A percentile compares a stretch with the other conserved stretches of the same genome.
Evolutionary conservation across 176 grass and related monocot genomes (phyloP).

Genomic region (Musa schizocarpa): DNA sequence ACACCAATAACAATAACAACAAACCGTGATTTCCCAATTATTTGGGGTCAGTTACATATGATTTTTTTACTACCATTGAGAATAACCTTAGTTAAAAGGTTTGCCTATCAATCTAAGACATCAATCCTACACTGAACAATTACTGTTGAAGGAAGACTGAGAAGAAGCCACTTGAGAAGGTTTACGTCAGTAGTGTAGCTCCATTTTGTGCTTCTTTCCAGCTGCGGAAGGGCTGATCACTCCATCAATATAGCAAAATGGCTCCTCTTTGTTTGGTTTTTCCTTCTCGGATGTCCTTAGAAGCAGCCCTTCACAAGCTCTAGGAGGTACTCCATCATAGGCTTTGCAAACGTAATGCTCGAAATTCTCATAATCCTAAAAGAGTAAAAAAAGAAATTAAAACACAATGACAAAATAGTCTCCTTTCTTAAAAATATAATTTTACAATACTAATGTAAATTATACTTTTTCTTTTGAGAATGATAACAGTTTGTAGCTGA

Average conservation of each 20-base stretch:
- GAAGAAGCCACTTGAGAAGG: background rate
- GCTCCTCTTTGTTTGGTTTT: slow-evolving; percentile 34
- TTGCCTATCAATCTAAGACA: too few relatives aligned
- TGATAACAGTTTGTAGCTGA: too few relatives aligned
- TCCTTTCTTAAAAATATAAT: too few relatives aligned
- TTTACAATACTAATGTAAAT: background rate
- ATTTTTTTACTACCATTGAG: too few relatives aligned
- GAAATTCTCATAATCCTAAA: slow-evolving; percentile 69
- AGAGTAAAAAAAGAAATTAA: background rate
- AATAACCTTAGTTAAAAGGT: too few relatives aligned
- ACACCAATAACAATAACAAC: too few relatives aligned
- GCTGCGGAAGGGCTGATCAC: slow-evolving; percentile 22
- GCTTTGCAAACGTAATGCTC: slow-evolving; percentile 66
- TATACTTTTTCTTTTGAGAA: background rate
- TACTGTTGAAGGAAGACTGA: background rate
- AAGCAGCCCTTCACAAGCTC: slow-evolving; percentile 44
- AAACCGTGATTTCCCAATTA: too few relatives aligned
- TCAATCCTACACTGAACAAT: too few relatives aligned
- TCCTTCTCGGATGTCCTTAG: slow-evolving; percentile 35
- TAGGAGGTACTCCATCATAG: slow-evolving; percentile 52
- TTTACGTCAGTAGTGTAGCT: background rate
- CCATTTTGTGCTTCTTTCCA: slow-evolving; percentile 5
- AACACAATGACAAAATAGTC: too few relatives aligned
- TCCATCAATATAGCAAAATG: slow-evolving; percentile 44
- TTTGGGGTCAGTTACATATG: too few relatives aligned